Evolutionary conservation across 352 stramenopile species (phyloP).

Genomic region (Phytophthora aleatoria): DNA sequence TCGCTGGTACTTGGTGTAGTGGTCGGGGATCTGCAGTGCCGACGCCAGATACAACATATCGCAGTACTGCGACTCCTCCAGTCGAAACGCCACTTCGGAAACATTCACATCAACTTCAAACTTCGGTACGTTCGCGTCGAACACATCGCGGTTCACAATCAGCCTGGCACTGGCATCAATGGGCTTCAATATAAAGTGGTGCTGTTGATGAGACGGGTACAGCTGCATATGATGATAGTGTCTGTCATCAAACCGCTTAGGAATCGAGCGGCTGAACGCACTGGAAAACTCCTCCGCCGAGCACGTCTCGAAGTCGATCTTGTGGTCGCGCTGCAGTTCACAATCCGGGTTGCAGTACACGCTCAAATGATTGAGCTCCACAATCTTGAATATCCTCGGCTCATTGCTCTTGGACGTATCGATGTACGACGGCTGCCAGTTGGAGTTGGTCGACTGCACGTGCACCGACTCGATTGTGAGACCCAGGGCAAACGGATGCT

Average conservation of each 20-base stretch:
- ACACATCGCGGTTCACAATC: conserved; percentile 85
- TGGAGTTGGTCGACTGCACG: conserved; percentile 87
- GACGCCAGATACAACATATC: conserved; percentile 83
- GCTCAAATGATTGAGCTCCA: conserved; percentile 88
- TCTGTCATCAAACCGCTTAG: conserved; percentile 82
- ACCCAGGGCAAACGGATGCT: conserved; percentile 82
- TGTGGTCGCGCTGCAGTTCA: conserved; percentile 58
- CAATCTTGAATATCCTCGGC: conserved; percentile 89
- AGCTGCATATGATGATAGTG: conserved; percentile 67
- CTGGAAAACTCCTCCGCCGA: conserved; percentile 79
- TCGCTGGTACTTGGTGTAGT: conserved; percentile 79
- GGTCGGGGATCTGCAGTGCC: conserved; percentile 69
- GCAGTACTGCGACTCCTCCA: conserved; percentile 90
- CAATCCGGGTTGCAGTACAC: conserved; percentile 87
- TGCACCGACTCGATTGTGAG: conserved; percentile 87
- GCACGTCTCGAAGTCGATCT: conserved; percentile 71
- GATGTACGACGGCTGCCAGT: conserved; percentile 87
- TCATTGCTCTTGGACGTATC: conserved; percentile 80
- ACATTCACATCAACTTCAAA: conserved; percentile 85
- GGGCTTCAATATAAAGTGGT: conserved; percentile 87
- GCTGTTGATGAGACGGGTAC: conserved; percentile 73
- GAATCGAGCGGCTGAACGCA: conserved; percentile 79
- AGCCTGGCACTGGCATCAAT: conserved; percentile 80
- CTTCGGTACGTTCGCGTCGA: conserved; percentile 74
- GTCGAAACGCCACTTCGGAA: conserved; percentile 73